Percentiles rank a stretch among this genome's conserved stretches.
phyloP scores from a whole-genome alignment of 2,329 filamentous ascomycete species.

The Daldinia eschscholtzii region DNA sequence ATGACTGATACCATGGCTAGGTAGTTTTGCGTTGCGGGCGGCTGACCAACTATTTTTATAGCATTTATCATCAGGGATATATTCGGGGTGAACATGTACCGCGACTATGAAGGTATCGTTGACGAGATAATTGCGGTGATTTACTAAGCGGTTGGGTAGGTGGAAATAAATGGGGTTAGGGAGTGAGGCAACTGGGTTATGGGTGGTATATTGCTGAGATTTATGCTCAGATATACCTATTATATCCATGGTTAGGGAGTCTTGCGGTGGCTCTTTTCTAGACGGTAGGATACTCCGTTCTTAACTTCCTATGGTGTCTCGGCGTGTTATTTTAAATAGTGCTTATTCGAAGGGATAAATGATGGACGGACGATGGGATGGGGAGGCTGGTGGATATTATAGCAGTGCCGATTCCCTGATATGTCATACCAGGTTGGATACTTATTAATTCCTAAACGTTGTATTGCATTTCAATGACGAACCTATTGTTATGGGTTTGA shows the following conservation, averaged over 20 bases:
- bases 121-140: slow-evolving; percentile 19
- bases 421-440: neutral
- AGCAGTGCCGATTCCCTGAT: neutral
- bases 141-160: slow-evolving; percentile 21
- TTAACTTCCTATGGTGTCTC: neutral
- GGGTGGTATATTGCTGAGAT: slow-evolving; percentile 4
- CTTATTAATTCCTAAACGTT: neutral
- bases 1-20: neutral
- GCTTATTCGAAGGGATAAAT: neutral
- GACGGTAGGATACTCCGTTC: slow-evolving; percentile 7
- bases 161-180: slow-evolving; percentile 33
- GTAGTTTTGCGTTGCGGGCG: neutral
- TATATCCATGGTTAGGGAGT: slow-evolving; percentile 9
- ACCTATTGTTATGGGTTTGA: neutral
- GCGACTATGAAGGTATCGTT: slow-evolving; percentile 16
- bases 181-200: slow-evolving; percentile 15
- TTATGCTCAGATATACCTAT: neutral
- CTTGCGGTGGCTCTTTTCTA: neutral
- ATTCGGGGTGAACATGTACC: slow-evolving; percentile 11
- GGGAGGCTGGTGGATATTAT: neutral
- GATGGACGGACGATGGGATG: neutral
- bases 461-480: neutral
- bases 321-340: neutral
- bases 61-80: slow-evolving; percentile 18
- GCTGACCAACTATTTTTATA: neutral